These are phyloP conservation scores for Atkinsonella hypoxylon DNA, from an alignment of 2,329 filamentous ascomycete genomes.

Conservation along the genomic window DNA sequence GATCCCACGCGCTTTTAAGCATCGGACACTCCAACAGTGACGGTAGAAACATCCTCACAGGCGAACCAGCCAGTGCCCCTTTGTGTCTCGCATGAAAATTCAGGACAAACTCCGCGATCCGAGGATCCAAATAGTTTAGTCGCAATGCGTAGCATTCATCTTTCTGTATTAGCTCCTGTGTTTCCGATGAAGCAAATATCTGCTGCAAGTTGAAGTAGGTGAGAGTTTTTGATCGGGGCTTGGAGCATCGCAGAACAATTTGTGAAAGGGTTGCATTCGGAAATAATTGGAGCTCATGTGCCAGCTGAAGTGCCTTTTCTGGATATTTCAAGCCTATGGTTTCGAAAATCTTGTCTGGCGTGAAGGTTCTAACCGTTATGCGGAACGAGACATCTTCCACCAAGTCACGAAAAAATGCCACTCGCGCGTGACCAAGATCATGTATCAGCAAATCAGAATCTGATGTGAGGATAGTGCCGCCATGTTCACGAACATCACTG, in stretches of 20 bases:
- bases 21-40: slow-evolving; percentile 45
- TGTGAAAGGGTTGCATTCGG: slow-evolving; percentile 18
- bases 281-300: slow-evolving; percentile 21
- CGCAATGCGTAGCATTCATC: neutral
- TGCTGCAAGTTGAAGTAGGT: slow-evolving; percentile 11
- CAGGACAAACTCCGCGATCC: slow-evolving; percentile 26
- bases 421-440: slow-evolving; percentile 51
- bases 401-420: slow-evolving; percentile 59
- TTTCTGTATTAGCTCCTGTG: neutral
- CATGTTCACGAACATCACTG: slow-evolving; percentile 39
- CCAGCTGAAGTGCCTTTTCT: slow-evolving; percentile 20
- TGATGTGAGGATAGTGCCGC: slow-evolving; percentile 57
- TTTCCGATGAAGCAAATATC: neutral
- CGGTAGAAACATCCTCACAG: slow-evolving; percentile 48
- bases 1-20: slow-evolving; percentile 45
- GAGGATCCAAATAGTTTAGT: slow-evolving; percentile 22
- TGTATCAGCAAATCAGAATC: slow-evolving; percentile 80
- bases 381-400: slow-evolving; percentile 20
- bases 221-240: slow-evolving; percentile 5
- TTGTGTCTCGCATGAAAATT: slow-evolving; percentile 12
- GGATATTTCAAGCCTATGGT: slow-evolving; percentile 27
- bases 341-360: slow-evolving; percentile 25
- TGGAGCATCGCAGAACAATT: slow-evolving; percentile 17
- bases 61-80: neutral
- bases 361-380: slow-evolving; percentile 17